Conservation (phyloP, 805 yeast genomes). For the Kuraishia hungarica region DNA sequence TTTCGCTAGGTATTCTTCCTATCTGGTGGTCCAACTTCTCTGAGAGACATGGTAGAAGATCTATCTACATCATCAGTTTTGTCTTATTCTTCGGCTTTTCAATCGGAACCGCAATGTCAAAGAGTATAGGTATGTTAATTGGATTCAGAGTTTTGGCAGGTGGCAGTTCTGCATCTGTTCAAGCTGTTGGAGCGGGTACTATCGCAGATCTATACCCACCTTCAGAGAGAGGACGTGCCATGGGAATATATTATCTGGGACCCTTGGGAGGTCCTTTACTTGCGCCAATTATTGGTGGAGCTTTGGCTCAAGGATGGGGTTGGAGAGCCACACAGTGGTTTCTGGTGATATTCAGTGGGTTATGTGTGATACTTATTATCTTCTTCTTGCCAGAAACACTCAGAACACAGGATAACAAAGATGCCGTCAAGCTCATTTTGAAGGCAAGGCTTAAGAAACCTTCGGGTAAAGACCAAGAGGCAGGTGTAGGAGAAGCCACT, state of each 20-base stretch:
- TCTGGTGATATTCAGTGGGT: constrained; percentile 57
- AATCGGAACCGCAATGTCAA: constrained; percentile 64
- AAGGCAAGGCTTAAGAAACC: constrained; percentile 14
- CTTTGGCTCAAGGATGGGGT: constrained; percentile 60
- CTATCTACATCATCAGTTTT: constrained; percentile 65
- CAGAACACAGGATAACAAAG: constrained; percentile 50
- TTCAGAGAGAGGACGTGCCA: constrained; percentile 64
- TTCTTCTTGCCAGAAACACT: constrained; percentile 75
- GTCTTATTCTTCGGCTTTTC: constrained; percentile 53
- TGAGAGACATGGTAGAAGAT: constrained; percentile 67
- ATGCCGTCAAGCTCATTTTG: constrained; percentile 39
- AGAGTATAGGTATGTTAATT: constrained; percentile 52
- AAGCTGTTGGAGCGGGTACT: constrained; percentile 86
- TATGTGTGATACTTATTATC: constrained; percentile 37
- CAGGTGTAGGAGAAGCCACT: background rate
- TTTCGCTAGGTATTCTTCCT: constrained; percentile 73
- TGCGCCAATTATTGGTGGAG: constrained; percentile 78
- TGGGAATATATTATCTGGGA: constrained; percentile 77
- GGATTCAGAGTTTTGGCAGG: constrained; percentile 67
- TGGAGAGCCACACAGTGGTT: constrained; percentile 92
- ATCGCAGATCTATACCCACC: constrained; percentile 65
- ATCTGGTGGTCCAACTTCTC: constrained; percentile 84
- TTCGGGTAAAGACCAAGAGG: constrained; percentile 6
- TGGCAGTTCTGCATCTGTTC: constrained; percentile 79
- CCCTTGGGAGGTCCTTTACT: constrained; percentile 74